Base-by-base conservation (phyloP, 2,329 filamentous ascomycete species). In the Exophiala viscosa region DNA sequence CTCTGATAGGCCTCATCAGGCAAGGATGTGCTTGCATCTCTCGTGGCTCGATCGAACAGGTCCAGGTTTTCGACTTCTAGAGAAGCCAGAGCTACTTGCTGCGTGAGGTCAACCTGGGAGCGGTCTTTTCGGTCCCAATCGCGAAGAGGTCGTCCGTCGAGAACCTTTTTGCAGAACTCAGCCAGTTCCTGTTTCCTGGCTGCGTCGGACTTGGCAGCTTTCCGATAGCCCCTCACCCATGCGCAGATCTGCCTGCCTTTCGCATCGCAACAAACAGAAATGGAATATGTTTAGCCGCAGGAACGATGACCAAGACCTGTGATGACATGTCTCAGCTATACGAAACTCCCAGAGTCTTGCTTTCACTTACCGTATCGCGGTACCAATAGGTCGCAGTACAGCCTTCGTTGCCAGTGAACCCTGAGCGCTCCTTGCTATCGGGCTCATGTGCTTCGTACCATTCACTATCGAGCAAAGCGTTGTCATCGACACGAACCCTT, bases 331-430 rank as follows among this genome's bases (percentile, higher is more conserved):
- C 42, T 32, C 7, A 45, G 23, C 10, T 18, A n/a, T 14, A 18
- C 10, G n/a, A 18, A 31, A 34, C 8, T 28, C 8, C 23, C 23
- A 7, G 8, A 6, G 18, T 35, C 15, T 15, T 3, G 14, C 3
- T 15, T 8, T 39, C 49, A 51, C 46, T 38, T 57, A 64, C 62
- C 11, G 60, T 64, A 31, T 57, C 48, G 7, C 52, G 55, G 43
- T 63, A 66, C 46, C 60, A 60, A 45, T 64, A 63, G n/a, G 58
- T 61, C 14, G 62, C 52, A 28, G 47, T 49, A 47, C 43, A 46
- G 14, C 62, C 65, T 42, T 61, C 64, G 52, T 66, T 65, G 9
- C 63, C 65, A 32, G 64, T 66, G 34, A 34, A 64, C 1, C 62
- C 64, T 32, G 43, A 36, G 20, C 50, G 48, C 2, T 59, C 48